Conservation (phyloP, 2,329 filamentous ascomycete species). For the Myriosclerotinia duriaeana region DNA sequence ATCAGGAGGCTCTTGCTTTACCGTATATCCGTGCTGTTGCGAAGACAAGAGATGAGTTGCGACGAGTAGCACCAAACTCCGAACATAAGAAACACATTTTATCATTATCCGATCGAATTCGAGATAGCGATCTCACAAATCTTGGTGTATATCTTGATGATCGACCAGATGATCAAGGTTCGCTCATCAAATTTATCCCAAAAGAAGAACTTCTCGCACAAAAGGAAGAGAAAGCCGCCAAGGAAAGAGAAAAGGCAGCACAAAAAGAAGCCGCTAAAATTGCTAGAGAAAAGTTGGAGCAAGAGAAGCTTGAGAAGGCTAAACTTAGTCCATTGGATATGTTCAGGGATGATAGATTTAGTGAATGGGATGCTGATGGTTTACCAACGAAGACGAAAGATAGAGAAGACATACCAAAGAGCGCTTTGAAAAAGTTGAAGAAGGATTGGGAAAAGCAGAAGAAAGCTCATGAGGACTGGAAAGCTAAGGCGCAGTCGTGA, state of each 20-base stretch:
- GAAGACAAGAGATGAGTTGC: slow-evolving; percentile 48
- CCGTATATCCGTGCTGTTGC: slow-evolving; percentile 54
- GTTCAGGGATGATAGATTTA: slow-evolving; percentile 63
- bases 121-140: slow-evolving; percentile 78
- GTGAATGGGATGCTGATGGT: slow-evolving; percentile 79
- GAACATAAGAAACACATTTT: slow-evolving; percentile 70
- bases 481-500: slow-evolving; percentile 26
- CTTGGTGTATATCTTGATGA: slow-evolving; percentile 88
- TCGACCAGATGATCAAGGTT: slow-evolving; percentile 57
- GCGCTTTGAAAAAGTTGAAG: slow-evolving; percentile 73
- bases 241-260: slow-evolving; percentile 60
- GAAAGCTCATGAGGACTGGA: slow-evolving; percentile 71
- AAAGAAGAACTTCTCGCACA: slow-evolving; percentile 57
- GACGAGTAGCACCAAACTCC: slow-evolving; percentile 51
- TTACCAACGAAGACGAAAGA: slow-evolving; percentile 74
- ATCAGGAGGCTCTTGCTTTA: slow-evolving; percentile 54
- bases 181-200: slow-evolving; percentile 68
- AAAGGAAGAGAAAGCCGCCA: slow-evolving; percentile 58
- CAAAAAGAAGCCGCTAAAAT: slow-evolving; percentile 44
- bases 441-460: slow-evolving; percentile 93
- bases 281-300: slow-evolving; percentile 48
- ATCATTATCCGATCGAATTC: slow-evolving; percentile 73
- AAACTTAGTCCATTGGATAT: slow-evolving; percentile 55
- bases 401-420: slow-evolving; percentile 79
- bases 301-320: slow-evolving; percentile 53